phyloP scores from a whole-genome alignment of 208 protist species.

The Trypanosoma platydactyli region DNA sequence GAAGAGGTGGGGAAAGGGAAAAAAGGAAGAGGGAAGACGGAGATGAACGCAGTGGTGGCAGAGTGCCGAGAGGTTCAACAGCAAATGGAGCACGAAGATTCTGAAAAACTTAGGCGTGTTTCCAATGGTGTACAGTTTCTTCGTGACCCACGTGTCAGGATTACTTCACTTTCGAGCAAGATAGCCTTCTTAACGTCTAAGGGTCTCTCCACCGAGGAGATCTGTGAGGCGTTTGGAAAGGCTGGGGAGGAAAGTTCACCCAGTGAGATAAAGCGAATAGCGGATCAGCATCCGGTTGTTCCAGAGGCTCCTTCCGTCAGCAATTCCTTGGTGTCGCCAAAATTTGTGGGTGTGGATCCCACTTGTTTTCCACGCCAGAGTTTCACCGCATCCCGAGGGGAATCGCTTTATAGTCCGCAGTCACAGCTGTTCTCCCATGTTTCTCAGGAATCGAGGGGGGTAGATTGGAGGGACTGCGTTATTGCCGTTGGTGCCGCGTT shows the following conservation, averaged over 20 bases:
- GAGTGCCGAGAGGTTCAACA: background rate
- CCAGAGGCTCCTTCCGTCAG: background rate
- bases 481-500: conserved; percentile 68
- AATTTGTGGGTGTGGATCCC: background rate
- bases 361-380: background rate
- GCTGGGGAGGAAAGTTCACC: conserved; percentile 45
- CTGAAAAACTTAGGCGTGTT: conserved; percentile 16
- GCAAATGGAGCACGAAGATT: background rate
- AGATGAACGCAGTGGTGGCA: background rate
- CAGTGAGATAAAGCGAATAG: conserved; percentile 46
- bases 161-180: conserved; percentile 51
- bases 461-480: conserved; percentile 80
- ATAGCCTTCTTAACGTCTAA: conserved; percentile 80
- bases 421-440: conserved; percentile 32
- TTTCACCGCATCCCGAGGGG: background rate
- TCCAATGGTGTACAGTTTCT: conserved; percentile 61
- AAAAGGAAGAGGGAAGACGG: background rate
- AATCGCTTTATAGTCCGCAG: conserved; percentile 43
- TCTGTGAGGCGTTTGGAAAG: conserved; percentile 61
- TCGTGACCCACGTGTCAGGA: conserved; percentile 54
- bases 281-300: conserved; percentile 3
- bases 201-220: conserved; percentile 62
- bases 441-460: conserved; percentile 16
- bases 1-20: too few relatives aligned
- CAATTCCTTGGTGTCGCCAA: background rate